A percentile compares a stretch with the other conserved stretches of the same genome.
Conservation (phyloP, 2,329 filamentous ascomycete species). For the Alternaria sp. region DNA sequence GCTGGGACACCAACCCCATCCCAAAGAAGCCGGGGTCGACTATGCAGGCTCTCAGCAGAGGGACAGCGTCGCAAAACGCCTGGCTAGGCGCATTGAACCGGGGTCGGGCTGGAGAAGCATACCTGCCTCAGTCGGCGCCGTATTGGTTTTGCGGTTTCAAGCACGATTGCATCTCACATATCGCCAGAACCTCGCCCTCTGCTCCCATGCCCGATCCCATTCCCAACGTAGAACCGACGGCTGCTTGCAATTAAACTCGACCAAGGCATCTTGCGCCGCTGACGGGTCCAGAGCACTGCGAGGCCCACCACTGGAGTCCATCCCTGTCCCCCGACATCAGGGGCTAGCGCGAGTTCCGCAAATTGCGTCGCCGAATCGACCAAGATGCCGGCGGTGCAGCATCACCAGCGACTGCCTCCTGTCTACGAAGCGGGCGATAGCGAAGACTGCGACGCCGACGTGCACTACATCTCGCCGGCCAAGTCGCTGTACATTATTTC, state of each 20-base stretch:
- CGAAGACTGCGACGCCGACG: slow-evolving; percentile 14
- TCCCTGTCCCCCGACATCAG: slow-evolving; percentile 16
- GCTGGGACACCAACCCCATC: slow-evolving; percentile 36
- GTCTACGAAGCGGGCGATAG: slow-evolving; percentile 14
- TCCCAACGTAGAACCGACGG: background rate
- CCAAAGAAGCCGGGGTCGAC: slow-evolving; percentile 19
- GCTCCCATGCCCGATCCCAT: background rate
- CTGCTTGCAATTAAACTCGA: slow-evolving; percentile 1
- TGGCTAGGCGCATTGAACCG: slow-evolving; percentile 14
- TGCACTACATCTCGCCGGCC: slow-evolving; percentile 28
- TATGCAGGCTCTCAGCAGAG: slow-evolving; percentile 33
- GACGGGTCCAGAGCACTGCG: slow-evolving; percentile 20
- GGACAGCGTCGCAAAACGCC: slow-evolving; percentile 29
- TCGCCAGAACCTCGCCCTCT: background rate
- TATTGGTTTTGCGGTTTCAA: background rate
- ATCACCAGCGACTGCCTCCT: slow-evolving; percentile 25
- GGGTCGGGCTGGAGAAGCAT: slow-evolving; percentile 13
- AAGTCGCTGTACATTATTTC: slow-evolving; percentile 43
- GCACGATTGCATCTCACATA: background rate
- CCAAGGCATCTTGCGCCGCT: slow-evolving; percentile 6
- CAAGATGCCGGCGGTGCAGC: slow-evolving; percentile 38
- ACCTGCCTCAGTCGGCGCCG: slow-evolving; percentile 15
- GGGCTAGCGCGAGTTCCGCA: slow-evolving; percentile 29
- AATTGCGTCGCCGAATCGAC: slow-evolving; percentile 32
- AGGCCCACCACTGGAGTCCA: slow-evolving; percentile 22